Evolutionary conservation across 2,329 filamentous ascomycete genomes (phyloP), one percentile per base, ranked within the genome.

Genomic region (Exophiala aquamarina): DNA sequence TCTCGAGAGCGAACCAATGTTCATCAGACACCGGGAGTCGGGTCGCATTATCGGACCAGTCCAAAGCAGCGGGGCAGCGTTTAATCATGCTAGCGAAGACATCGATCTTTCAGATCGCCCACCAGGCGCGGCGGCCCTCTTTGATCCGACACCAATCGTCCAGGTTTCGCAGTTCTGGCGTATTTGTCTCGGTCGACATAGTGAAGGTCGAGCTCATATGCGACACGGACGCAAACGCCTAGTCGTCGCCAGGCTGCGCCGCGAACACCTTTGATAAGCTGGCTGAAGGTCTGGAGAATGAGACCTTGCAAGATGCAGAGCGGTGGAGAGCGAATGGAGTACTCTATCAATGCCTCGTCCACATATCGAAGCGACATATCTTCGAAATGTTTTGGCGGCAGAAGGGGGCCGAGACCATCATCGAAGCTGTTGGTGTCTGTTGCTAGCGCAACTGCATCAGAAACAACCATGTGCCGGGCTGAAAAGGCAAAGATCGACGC

Each of bases 91-190:
- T 65, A 2, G 67, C 66, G 46, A 69, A 71, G 13, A 68, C 61
- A 44, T 71, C 68, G 61, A 71, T 68, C 44, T 71, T 67, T 67
- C 66, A 71, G 18, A 70, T 62, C 0, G 66, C 63, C 68, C 67
- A 71, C 65, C 66, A 71, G 1, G 63, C 61, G 4, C 68, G 60
- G 2, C 67, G 60, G 28, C 64, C 61, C 48, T 70, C 68, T 52
- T 70, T 67, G 3, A 59, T 44, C 1, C 57, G 38, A 10, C 44
- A 43, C 59, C 61, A 64, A 11, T 45, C 48, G n/a, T 52, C 47
- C 8, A 29, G 13, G 13, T 55, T 37, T 13, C 15, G 17, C 36
- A 38, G 7, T 19, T 44, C 9, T 39, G 21, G 3, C 32, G 23
- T 6, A n/a, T 37, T 19, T 10, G 32, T 34, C 40, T 58, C 53